phyloP scores from a whole-genome alignment of 441 rosid genomes.

The Rhodomyrtus psidioides region DNA sequence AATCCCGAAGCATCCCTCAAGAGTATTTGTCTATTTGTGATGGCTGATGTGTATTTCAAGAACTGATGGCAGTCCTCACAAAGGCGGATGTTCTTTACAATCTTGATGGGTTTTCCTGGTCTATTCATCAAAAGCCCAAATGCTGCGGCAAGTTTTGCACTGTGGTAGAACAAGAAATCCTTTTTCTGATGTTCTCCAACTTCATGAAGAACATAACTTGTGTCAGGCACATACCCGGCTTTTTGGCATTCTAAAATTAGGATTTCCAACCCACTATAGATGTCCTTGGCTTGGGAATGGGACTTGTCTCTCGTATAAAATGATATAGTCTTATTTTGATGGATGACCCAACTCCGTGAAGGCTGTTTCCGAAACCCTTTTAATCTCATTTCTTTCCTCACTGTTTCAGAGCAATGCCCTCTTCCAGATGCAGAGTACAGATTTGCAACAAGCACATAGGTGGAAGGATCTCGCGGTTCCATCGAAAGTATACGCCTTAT shows the following conservation, averaged over 20 bases:
- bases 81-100: constrained; percentile 62
- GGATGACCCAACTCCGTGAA: constrained; percentile 74
- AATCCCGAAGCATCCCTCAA: constrained; percentile 82
- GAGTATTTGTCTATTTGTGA: constrained; percentile 51
- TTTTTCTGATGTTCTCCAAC: constrained; percentile 80
- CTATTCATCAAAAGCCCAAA: constrained; percentile 49
- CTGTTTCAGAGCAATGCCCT: constrained; percentile 64
- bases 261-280: constrained; percentile 60
- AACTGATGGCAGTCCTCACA: constrained; percentile 87
- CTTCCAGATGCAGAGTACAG: constrained; percentile 82
- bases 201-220: constrained; percentile 83
- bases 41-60: constrained; percentile 41
- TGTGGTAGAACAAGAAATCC: constrained; percentile 70
- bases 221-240: constrained; percentile 71
- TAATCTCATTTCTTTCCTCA: constrained; percentile 57
- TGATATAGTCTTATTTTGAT: constrained; percentile 41
- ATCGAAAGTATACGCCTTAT: constrained; percentile 46
- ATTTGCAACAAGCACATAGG: constrained; percentile 61
- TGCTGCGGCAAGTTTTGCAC: constrained; percentile 78
- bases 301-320: constrained; percentile 66
- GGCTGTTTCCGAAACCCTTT: constrained; percentile 59
- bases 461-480: constrained; percentile 57
- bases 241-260: constrained; percentile 60
- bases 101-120: constrained; percentile 38
- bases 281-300: constrained; percentile 55